A percentile compares a stretch with the other conserved stretches of the same genome.
Conservation (phyloP, 345 rosid genomes). For the Triadica sebifera region DNA sequence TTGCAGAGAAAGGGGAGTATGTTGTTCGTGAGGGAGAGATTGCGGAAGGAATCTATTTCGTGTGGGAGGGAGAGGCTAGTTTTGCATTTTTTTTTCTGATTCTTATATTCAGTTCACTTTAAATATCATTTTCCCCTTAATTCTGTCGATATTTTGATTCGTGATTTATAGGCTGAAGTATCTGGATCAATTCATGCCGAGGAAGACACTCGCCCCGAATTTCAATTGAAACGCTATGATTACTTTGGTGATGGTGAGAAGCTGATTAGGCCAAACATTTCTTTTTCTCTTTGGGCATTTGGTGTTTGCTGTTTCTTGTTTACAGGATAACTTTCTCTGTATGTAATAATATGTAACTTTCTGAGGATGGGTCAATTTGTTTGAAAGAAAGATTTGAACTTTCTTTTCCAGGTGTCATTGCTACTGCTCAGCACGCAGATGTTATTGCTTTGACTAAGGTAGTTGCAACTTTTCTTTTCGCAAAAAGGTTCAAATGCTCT, state of each 20-base stretch:
- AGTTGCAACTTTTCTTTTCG: not conserved
- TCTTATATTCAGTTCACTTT: not conserved
- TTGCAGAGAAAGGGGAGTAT: constrained; percentile 66
- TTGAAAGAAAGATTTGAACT: constrained; percentile 12
- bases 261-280: not conserved
- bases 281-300: not conserved
- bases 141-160: not conserved
- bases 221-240: constrained; percentile 69
- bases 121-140: not conserved
- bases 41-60: constrained; percentile 79
- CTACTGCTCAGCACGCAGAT: constrained; percentile 57
- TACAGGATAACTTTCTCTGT: not conserved
- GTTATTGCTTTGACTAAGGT: constrained; percentile 81
- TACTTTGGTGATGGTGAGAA: constrained; percentile 81
- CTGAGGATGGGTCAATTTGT: not conserved
- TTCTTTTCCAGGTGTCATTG: constrained; percentile 50
- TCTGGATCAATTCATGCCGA: constrained; percentile 50
- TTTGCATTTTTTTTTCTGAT: constrained; percentile 3
- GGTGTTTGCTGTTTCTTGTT: not conserved
- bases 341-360: not conserved
- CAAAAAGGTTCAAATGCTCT: too few species aligned
- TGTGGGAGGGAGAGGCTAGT: constrained; percentile 88
- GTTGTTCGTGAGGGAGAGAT: constrained; percentile 67
- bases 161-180: constrained; percentile 66
- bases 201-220: constrained; percentile 67